Base-by-base conservation (phyloP, 164 flowering plant species). In the Litsea cubeba region DNA sequence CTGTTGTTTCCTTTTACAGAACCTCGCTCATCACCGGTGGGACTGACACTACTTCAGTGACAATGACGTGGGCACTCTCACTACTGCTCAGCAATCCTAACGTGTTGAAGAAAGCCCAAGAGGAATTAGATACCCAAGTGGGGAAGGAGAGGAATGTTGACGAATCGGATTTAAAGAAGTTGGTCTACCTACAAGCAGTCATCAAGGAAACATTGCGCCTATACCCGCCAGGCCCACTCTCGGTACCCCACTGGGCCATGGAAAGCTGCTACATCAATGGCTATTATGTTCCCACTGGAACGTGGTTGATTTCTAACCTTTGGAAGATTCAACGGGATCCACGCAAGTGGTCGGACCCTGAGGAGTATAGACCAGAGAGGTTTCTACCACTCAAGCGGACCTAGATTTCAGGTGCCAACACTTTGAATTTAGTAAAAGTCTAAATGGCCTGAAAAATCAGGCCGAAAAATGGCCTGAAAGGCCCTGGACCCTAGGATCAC, bases 321-420 rank as follows among this genome's bases (percentile, higher is more conserved):
- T 74, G 76, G 76, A 74, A 68, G 57, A 2, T 68, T 32, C 76
- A 74, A 1, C 54, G 54, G 67, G 72, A 74, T 30, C 76, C 76
- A 22, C 20, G n/a, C 10, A 11, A 68, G 5, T 74, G 76, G 76
- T 32, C 65, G 2, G 76, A 74, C 7, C 67, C 76, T 0, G 26
- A 17, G 12, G 30, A 57, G 26, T 74, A 68, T 24, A 18, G 24
- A 14, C 76, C 76, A 1, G 71, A 68, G 64, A 57, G 76, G 28
- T 68, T 67, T 58, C 24, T 74, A 68, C 76, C 24, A 74, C 51
- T 51, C 76, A 74, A 3, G 64, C 14, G n/a, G 72, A 58, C 1
- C 11, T 68, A 2, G 71, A 68, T 18, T 74, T 18, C 14, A 25
- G 46, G 10, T 66, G 72, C n/a, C 71, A 58, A 14, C n/a, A 68